phyloP scores from a whole-genome alignment of 2,329 filamentous ascomycete species.

The Fusarium nelsonii region DNA sequence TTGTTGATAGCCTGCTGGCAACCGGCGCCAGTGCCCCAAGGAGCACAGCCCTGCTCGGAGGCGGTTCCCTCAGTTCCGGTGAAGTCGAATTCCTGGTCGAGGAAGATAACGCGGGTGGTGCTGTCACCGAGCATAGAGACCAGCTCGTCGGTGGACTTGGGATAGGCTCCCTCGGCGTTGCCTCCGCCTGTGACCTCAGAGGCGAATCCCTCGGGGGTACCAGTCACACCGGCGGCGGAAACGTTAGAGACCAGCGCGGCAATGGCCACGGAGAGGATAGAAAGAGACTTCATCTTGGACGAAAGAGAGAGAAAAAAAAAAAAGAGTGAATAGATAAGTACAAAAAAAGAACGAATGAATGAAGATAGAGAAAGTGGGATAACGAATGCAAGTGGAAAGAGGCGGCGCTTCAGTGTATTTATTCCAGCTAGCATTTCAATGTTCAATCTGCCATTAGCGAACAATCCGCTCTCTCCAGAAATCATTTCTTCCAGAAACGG shows the following conservation, averaged over 20 bases:
- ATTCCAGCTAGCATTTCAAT: neutral
- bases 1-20: constrained; percentile 73
- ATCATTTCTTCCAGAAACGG: neutral
- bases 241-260: constrained; percentile 33
- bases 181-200: constrained; percentile 72
- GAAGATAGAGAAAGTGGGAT: neutral
- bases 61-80: constrained; percentile 65
- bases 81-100: constrained; percentile 69
- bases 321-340: neutral
- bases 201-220: constrained; percentile 58
- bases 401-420: constrained; percentile 4
- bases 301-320: neutral
- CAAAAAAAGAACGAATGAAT: constrained; percentile 15
- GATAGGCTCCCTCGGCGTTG: constrained; percentile 68
- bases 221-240: constrained; percentile 45
- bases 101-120: constrained; percentile 67
- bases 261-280: constrained; percentile 32
- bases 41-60: constrained; percentile 68
- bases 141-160: constrained; percentile 67
- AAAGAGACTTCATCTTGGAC: constrained; percentile 37
- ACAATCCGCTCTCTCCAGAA: neutral
- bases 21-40: constrained; percentile 64
- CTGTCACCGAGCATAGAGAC: constrained; percentile 69
- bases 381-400: neutral
- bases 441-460: neutral